Evolutionary conservation across 768 basidiomycete genomes (phyloP), one percentile per base, ranked within the genome.

Genomic region (Calvatia gigantea): DNA sequence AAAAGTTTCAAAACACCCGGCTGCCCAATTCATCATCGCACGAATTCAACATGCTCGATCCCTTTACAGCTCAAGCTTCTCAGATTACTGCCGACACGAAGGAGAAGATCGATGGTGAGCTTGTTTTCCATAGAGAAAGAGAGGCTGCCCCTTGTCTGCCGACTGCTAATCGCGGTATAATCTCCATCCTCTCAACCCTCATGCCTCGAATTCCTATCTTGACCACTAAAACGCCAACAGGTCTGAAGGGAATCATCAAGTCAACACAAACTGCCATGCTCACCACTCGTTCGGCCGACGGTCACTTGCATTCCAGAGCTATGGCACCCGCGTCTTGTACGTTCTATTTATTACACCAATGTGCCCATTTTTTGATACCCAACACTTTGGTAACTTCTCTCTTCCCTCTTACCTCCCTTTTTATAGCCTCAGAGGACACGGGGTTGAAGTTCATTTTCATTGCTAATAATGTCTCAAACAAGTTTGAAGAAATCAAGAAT

Each of bases 401-500:
- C 35, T n/a, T 15, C 3, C 35, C 4, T 37, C 35, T 3, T n/a
- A 12, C 35, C 35, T 15, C 7, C 35, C 12, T 14, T 14, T n/a
- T 14, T n/a, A 15, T 56, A 86, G 85, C 72, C 6, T 70, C 69
- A 59, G 68, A 60, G 19, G 73, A 78, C 8, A 74, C 73, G 25
- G 78, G 84, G 56, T 62, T 85, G 54, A 79, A 73, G 39, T 80
- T 91, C 55, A 62, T 81, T 9, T 91, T 91, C 73, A 70, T 91
- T 60, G 86, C 82, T 23, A 94, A 93, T 67, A 86, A 85, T 38
- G 82, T 71, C 1, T 83, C 87, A 4, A 76, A 75, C 65, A 93
- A 94, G 64, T 87, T 83, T 58, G 83, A 87, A 27, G 89, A 94
- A 65, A 83, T 94, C 47, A 68, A 86, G 62, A 79, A 87, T 61